Percentiles rank a stretch among this genome's conserved stretches.
These are phyloP conservation scores for Buddleja alternifolia DNA, from an alignment of 257 asterid genomes.

Conservation along the genomic window DNA sequence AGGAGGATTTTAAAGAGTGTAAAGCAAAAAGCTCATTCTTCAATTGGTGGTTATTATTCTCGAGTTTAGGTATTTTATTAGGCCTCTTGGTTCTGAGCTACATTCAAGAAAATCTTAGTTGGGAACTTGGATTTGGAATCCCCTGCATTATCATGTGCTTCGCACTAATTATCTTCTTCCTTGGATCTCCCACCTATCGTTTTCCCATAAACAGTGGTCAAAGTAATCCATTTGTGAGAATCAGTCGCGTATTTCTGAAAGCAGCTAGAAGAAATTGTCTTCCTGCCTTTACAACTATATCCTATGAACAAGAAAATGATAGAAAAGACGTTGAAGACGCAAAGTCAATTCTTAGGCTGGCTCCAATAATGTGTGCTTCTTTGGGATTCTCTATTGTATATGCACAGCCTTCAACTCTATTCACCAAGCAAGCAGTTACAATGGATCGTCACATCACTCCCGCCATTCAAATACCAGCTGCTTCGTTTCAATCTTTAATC, in stretches of 20 bases:
- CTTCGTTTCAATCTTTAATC: constrained; percentile 12
- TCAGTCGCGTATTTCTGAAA: constrained; percentile 2
- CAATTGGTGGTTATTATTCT: constrained; percentile 27
- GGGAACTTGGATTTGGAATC: constrained; percentile 18
- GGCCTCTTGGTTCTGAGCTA: constrained; percentile 4
- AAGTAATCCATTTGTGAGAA: constrained; percentile 1
- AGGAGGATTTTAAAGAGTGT: constrained; percentile 32
- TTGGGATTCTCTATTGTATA: constrained; percentile 9
- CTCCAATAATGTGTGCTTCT: constrained; percentile 8
- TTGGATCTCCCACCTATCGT: constrained; percentile 15
- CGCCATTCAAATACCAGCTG: constrained; percentile 15
- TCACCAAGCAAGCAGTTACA: constrained; percentile 27
- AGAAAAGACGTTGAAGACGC: too few species aligned
- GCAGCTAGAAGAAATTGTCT: too few species aligned
- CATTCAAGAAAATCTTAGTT: constrained; percentile 23
- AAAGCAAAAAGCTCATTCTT: constrained; percentile 46
- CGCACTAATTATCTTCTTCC: constrained; percentile 5
- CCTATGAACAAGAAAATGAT: too few species aligned
- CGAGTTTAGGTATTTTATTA: not conserved
- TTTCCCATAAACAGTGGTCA: not conserved
- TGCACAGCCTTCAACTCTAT: constrained; percentile 19
- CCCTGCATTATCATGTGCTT: constrained; percentile 13
- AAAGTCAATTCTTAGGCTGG: constrained; percentile 18
- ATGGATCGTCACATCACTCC: constrained; percentile 19
- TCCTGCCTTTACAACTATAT: too few species aligned